These are phyloP conservation scores for Tilletia caries DNA, from an alignment of 1,284 basidiomycete species.

Conservation along the genomic window DNA sequence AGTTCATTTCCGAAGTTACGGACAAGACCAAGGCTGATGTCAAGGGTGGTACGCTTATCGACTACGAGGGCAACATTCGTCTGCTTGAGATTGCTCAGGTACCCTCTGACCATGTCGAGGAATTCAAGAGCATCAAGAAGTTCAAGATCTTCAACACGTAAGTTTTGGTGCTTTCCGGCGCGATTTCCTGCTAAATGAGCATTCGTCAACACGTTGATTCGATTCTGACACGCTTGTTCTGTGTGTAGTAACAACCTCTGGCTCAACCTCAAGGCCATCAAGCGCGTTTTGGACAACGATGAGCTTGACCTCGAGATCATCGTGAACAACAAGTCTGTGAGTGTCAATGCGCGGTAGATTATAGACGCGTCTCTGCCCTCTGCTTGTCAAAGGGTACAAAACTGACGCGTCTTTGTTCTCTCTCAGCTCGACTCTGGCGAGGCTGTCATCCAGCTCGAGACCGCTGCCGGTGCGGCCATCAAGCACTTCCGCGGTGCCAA, in stretches of 20 bases:
- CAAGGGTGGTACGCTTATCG: slow-evolving; percentile 94
- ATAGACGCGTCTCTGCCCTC: too few relatives aligned
- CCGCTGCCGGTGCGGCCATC: slow-evolving; percentile 94
- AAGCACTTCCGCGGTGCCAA: slow-evolving; percentile 89
- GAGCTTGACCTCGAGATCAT: slow-evolving; percentile 82
- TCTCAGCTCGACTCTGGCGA: slow-evolving; percentile 60
- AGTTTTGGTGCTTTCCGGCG: not conserved
- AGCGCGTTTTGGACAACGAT: slow-evolving; percentile 85
- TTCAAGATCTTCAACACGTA: slow-evolving; percentile 48
- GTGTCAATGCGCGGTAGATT: slow-evolving; percentile 50
- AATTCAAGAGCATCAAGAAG: slow-evolving; percentile 82
- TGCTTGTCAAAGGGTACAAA: not conserved
- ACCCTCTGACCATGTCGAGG: slow-evolving; percentile 93
- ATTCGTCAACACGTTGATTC: slow-evolving; percentile 7
- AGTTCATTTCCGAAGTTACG: slow-evolving; percentile 66
- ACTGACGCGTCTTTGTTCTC: not conserved
- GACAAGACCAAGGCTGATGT: slow-evolving; percentile 99
- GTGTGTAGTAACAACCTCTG: slow-evolving; percentile 85
- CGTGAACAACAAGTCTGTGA: slow-evolving; percentile 75
- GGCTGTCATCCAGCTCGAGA: slow-evolving; percentile 86
- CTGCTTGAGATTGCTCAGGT: slow-evolving; percentile 98
- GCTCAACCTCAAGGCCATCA: slow-evolving; percentile 86
- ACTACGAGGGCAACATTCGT: slow-evolving; percentile 90
- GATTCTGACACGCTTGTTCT: slow-evolving; percentile 52
- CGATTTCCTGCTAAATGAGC: too few relatives aligned